phyloP scores from a whole-genome alignment of 257 asterid species.

The Gardenia jasminoides region DNA sequence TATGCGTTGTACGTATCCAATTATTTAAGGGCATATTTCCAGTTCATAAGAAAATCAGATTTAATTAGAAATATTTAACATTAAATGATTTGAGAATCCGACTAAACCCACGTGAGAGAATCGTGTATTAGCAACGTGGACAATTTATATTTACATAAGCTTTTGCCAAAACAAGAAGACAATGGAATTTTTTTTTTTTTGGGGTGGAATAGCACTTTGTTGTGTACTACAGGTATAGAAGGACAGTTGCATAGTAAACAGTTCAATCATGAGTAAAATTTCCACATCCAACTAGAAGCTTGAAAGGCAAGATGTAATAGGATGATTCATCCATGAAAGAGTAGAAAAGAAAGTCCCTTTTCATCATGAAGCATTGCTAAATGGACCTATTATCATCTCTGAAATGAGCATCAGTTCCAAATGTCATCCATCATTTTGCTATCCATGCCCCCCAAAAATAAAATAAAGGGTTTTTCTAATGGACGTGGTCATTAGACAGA shows the following conservation, averaged over 20 bases:
- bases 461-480: too few relatives aligned
- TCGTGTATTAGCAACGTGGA: background rate
- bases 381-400: background rate
- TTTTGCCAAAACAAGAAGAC: too few relatives aligned
- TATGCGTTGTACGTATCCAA: too few relatives aligned
- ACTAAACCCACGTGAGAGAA: conserved; percentile 2
- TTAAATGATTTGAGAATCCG: background rate
- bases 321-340: background rate
- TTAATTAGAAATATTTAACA: background rate
- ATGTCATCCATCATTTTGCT: background rate
- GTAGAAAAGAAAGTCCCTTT: background rate
- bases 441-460: background rate
- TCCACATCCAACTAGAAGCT: background rate
- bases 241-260: too few relatives aligned
- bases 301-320: background rate
- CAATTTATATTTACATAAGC: background rate
- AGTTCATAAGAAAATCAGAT: background rate
- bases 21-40: background rate
- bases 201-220: background rate
- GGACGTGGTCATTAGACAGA: too few relatives aligned
- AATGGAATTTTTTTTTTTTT: too few relatives aligned
- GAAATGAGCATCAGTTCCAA: background rate
- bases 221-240: too few relatives aligned
- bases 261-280: background rate
- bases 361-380: background rate